These are phyloP conservation scores for Trichoderma asperellum DNA, from an alignment of 2,329 filamentous ascomycete species.

Conservation along the genomic window DNA sequence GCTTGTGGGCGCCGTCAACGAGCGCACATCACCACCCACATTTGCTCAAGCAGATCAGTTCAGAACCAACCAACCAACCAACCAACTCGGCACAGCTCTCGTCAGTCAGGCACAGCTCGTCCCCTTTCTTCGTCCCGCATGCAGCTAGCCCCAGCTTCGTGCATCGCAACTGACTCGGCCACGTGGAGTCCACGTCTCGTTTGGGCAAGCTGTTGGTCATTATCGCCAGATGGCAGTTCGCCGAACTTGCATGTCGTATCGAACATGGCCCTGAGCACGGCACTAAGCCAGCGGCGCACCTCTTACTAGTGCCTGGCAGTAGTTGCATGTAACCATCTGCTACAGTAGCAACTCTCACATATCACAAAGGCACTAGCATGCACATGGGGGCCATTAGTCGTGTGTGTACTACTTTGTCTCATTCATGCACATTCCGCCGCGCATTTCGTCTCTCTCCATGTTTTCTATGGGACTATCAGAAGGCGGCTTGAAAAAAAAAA, in stretches of 20 bases:
- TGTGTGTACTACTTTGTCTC: neutral
- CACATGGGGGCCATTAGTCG: neutral
- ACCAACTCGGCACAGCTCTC: neutral
- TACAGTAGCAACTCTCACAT: neutral
- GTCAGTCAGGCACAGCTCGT: neutral
- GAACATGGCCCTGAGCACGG: neutral
- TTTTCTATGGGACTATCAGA: neutral
- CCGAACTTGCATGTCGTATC: neutral
- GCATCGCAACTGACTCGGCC: slow-evolving; percentile 18
- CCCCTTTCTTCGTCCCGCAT: neutral
- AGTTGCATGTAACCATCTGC: neutral
- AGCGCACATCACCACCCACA: neutral
- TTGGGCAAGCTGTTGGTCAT: neutral
- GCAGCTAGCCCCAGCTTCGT: neutral
- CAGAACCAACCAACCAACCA: neutral
- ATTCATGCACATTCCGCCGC: neutral
- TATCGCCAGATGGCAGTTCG: slow-evolving; percentile 17
- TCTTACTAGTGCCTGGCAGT: neutral
- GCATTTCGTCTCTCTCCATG: neutral
- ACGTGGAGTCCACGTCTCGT: slow-evolving; percentile 5
- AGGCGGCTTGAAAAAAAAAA: too few species aligned
- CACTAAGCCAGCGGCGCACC: neutral
- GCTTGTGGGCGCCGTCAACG: neutral
- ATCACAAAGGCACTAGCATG: neutral
- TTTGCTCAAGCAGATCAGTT: neutral